Evolutionary conservation across 768 basidiomycete species (phyloP).

Genomic region (Rhodosporidiobolus odoratus): DNA sequence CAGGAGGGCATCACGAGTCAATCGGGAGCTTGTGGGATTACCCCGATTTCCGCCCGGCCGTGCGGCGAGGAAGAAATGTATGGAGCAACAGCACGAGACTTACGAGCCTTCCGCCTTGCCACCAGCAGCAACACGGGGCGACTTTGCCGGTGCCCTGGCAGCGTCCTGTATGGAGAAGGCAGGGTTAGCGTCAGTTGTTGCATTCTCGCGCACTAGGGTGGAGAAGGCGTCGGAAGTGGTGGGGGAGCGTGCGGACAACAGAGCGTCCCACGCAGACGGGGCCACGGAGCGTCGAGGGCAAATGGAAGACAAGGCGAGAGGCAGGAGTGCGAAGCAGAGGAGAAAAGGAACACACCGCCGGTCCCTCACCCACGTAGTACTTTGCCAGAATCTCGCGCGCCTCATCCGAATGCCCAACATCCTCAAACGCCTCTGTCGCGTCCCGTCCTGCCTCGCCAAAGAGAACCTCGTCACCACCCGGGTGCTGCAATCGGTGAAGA

Average conservation of each 20-base stretch:
- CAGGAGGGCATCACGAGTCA: not conserved
- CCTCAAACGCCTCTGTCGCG: conserved; percentile 97
- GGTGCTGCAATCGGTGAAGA: conserved; percentile 58
- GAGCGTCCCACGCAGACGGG: too few relatives aligned
- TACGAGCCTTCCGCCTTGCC: conserved; percentile 59
- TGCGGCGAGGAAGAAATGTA: not conserved
- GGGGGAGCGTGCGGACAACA: not conserved
- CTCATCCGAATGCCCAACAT: conserved; percentile 98
- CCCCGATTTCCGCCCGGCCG: too few relatives aligned
- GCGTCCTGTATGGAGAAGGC: not conserved
- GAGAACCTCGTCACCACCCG: conserved; percentile 97
- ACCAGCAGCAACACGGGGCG: conserved; percentile 53
- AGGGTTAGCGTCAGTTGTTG: too few relatives aligned
- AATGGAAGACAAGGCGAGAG: conserved; percentile 1
- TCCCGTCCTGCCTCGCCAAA: conserved; percentile 87
- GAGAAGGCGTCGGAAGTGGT: conserved; percentile 15
- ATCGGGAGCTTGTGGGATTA: too few relatives aligned
- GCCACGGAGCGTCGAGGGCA: not conserved
- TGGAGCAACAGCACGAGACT: too few relatives aligned
- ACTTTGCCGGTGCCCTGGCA: conserved; percentile 49
- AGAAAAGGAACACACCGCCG: conserved; percentile 49
- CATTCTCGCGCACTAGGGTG: too few relatives aligned
- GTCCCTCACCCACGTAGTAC: conserved; percentile 77
- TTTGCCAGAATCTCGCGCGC: conserved; percentile 75
- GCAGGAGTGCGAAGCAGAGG: not conserved